Conservation (phyloP, 176 grass and related monocot species). For the Tuctoria greenei region DNA sequence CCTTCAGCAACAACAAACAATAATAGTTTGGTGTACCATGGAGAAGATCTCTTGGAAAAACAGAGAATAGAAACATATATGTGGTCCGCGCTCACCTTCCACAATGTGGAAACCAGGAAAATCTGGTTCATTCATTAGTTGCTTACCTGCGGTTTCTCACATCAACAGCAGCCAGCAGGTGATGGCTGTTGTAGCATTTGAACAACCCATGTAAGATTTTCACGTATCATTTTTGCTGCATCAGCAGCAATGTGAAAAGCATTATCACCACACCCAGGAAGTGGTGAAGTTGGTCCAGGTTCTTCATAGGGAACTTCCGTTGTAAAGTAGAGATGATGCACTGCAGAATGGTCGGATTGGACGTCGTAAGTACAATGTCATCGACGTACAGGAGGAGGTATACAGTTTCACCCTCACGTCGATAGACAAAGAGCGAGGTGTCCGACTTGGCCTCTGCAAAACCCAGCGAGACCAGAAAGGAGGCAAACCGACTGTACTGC, state of each 20-base stretch:
- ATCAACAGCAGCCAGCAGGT: constrained; percentile 83
- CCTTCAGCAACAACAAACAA: constrained; percentile 10
- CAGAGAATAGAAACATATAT: constrained; percentile 14
- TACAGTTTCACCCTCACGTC: too few relatives aligned
- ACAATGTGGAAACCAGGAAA: neutral
- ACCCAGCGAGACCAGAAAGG: too few relatives aligned
- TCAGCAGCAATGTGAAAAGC: constrained; percentile 98
- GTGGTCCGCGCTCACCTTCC: neutral
- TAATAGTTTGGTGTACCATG: constrained; percentile 20
- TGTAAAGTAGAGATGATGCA: too few relatives aligned
- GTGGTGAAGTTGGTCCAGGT: too few relatives aligned
- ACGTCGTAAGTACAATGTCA: too few relatives aligned
- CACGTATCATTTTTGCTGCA: constrained; percentile 97
- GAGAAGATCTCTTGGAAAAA: constrained; percentile 28
- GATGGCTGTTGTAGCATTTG: constrained; percentile 78
- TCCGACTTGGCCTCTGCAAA: too few relatives aligned
- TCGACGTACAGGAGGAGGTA: too few relatives aligned
- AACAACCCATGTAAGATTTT: constrained; percentile 91
- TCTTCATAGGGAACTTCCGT: too few relatives aligned
- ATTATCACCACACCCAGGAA: too few relatives aligned
- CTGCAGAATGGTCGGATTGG: too few relatives aligned
- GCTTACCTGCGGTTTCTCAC: constrained; percentile 96
- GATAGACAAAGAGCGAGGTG: too few relatives aligned
- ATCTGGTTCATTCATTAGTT: constrained; percentile 15
- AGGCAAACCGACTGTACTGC: too few relatives aligned